These are phyloP conservation scores for Candida hungchunana DNA, from an alignment of 805 yeast genomes.

Conservation along the genomic window DNA sequence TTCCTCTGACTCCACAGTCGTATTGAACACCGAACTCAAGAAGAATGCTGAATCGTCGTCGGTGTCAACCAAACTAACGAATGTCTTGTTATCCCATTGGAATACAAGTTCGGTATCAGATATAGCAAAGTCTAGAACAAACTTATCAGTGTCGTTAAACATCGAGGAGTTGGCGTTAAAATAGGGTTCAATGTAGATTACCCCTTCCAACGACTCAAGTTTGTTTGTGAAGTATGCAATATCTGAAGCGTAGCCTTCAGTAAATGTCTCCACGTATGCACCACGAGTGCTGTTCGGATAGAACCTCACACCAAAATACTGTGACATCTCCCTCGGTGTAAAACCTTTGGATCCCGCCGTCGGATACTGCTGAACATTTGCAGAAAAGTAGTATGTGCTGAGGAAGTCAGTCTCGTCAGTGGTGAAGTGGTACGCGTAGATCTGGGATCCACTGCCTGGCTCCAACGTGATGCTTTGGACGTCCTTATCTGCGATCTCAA, in stretches of 20 bases:
- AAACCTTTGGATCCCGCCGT: neutral
- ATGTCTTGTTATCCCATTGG: conserved; percentile 61
- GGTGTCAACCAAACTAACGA: conserved; percentile 60
- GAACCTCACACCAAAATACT: conserved; percentile 11
- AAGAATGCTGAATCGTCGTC: conserved; percentile 66
- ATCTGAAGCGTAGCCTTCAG: conserved; percentile 14
- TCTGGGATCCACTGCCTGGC: conserved; percentile 15
- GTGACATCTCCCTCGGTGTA: conserved; percentile 1
- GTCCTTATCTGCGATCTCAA: conserved; percentile 13
- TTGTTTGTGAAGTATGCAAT: conserved; percentile 13
- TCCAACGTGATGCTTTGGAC: conserved; percentile 11
- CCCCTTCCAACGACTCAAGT: conserved; percentile 3
- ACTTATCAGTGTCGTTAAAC: conserved; percentile 7
- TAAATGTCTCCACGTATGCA: conserved; percentile 9
- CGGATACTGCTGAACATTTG: conserved; percentile 14
- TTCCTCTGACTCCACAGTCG: conserved; percentile 12
- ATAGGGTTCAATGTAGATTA: conserved; percentile 11
- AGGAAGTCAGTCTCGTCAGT: conserved; percentile 3
- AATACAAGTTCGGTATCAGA: conserved; percentile 59
- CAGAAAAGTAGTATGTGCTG: conserved; percentile 11
- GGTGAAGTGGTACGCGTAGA: conserved; percentile 17
- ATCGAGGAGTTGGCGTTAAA: conserved; percentile 6
- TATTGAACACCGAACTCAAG: conserved; percentile 50
- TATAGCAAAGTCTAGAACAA: conserved; percentile 48
- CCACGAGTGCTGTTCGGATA: conserved; percentile 11